A percentile compares a stretch with the other conserved stretches of the same genome.
Conservation (phyloP, 495 filamentous ascomycete species). For the Aspergillus diversus region DNA sequence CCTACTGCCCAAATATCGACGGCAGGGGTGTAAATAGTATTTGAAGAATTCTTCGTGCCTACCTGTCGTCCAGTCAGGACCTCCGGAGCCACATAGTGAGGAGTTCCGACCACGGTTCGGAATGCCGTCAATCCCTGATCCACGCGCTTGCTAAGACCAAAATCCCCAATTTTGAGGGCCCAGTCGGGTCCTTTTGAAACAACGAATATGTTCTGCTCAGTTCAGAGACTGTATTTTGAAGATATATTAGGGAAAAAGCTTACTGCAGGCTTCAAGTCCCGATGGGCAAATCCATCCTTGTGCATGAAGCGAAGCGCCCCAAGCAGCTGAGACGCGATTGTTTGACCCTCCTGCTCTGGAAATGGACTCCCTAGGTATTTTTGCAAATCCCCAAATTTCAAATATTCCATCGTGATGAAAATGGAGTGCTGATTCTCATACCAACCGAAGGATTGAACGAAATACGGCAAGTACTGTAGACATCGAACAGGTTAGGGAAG, state of each 20-base stretch:
- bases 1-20: too few relatives aligned
- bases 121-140: neutral
- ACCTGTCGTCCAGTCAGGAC: neutral
- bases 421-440: conserved; percentile 30
- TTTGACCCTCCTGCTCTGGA: conserved; percentile 39
- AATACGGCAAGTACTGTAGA: conserved; percentile 27
- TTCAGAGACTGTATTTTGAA: neutral
- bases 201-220: conserved; percentile 22
- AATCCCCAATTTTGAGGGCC: conserved; percentile 39
- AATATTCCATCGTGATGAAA: conserved; percentile 45
- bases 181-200: conserved; percentile 25
- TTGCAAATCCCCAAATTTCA: conserved; percentile 25
- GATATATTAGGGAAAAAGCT: too few relatives aligned
- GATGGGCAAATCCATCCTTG: conserved; percentile 45
- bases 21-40: too few relatives aligned
- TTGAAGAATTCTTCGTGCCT: too few relatives aligned
- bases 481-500: too few relatives aligned
- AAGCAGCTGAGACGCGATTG: conserved; percentile 45
- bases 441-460: conserved; percentile 40
- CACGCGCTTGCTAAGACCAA: conserved; percentile 31
- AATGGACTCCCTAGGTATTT: conserved; percentile 25
- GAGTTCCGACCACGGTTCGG: neutral
- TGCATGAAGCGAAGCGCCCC: conserved; percentile 50
- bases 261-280: conserved; percentile 55
- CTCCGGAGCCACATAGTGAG: conserved; percentile 3